Conservation (phyloP, 2,329 filamentous ascomycete species). For the Pseudocercospora crystallina region DNA sequence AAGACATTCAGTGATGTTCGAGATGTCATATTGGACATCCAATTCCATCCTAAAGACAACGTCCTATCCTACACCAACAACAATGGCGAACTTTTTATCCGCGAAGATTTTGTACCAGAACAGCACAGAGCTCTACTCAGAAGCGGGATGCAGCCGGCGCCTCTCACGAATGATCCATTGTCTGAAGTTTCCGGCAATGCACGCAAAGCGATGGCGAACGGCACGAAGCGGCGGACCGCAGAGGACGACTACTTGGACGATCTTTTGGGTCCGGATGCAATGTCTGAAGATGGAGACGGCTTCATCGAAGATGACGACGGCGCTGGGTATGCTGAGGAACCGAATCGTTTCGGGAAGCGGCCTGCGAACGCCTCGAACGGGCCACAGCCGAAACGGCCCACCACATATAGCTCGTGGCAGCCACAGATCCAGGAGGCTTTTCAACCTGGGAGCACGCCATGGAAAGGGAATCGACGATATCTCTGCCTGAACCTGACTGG, state of each 20-base stretch:
- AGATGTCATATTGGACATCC: slow-evolving; percentile 77
- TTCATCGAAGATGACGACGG: slow-evolving; percentile 96
- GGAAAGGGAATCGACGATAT: slow-evolving; percentile 91
- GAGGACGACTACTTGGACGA: slow-evolving; percentile 74
- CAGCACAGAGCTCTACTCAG: slow-evolving; percentile 52
- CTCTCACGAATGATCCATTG: slow-evolving; percentile 80
- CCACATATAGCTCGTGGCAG: slow-evolving; percentile 49
- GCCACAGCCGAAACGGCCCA: slow-evolving; percentile 53
- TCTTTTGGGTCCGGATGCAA: slow-evolving; percentile 66
- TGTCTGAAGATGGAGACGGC: slow-evolving; percentile 65
- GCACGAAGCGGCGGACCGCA: slow-evolving; percentile 55
- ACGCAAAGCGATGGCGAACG: slow-evolving; percentile 57
- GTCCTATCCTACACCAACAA: slow-evolving; percentile 87
- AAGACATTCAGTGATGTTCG: slow-evolving; percentile 70
- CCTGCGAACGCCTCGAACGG: slow-evolving; percentile 40
- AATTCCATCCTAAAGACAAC: slow-evolving; percentile 90
- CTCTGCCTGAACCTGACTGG: slow-evolving; percentile 90
- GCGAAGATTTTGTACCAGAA: slow-evolving; percentile 63
- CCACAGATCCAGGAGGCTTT: slow-evolving; percentile 80
- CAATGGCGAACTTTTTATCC: slow-evolving; percentile 91
- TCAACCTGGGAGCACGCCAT: slow-evolving; percentile 91
- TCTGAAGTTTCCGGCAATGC: slow-evolving; percentile 68
- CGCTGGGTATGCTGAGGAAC: slow-evolving; percentile 74
- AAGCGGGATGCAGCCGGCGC: slow-evolving; percentile 68
- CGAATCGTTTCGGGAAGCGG: slow-evolving; percentile 65